Percentiles rank a stretch among this genome's conserved stretches.
Evolutionary conservation across 2,329 filamentous ascomycete species (phyloP).

Genomic region (Chaetoscypha palmicola): DNA sequence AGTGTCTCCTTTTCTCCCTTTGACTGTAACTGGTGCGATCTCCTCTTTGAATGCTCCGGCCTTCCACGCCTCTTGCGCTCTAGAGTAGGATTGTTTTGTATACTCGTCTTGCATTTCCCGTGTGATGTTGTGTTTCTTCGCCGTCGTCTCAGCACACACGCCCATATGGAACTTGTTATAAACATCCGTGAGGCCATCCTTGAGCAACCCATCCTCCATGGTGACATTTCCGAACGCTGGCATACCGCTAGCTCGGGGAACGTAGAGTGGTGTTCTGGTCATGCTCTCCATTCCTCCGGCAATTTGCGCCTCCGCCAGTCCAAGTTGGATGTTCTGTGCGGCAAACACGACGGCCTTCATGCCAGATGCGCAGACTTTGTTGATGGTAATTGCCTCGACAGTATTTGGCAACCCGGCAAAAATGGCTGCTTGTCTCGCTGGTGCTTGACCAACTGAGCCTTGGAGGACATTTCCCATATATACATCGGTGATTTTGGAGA

Average conservation of each 20-base stretch:
- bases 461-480: constrained; percentile 97
- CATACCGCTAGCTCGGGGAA: constrained; percentile 72
- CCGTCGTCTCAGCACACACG: constrained; percentile 90
- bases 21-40: constrained; percentile 80
- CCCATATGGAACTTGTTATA: constrained; percentile 99
- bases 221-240: constrained; percentile 82
- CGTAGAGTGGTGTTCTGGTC: constrained; percentile 87
- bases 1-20: constrained; percentile 74
- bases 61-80: constrained; percentile 86
- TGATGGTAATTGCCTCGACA: constrained; percentile 86
- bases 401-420: constrained; percentile 77
- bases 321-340: constrained; percentile 90
- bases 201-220: constrained; percentile 86
- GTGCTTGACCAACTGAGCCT: constrained; percentile 77
- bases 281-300: constrained; percentile 99
- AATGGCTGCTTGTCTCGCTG: constrained; percentile 82
- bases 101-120: constrained; percentile 87
- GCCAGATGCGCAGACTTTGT: constrained; percentile 96
- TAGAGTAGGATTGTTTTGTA: constrained; percentile 80
- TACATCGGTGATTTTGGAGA: constrained; percentile 77
- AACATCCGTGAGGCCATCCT: constrained; percentile 92
- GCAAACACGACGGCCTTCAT: constrained; percentile 87
- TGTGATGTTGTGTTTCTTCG: constrained; percentile 75
- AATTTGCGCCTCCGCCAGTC: constrained; percentile 78
- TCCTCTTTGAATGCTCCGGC: constrained; percentile 78